Percentiles rank a stretch among this genome's conserved stretches.
These are phyloP conservation scores for Chamaecrista fasciculata DNA, from an alignment of 306 rosid genomes.

Conservation along the genomic window DNA sequence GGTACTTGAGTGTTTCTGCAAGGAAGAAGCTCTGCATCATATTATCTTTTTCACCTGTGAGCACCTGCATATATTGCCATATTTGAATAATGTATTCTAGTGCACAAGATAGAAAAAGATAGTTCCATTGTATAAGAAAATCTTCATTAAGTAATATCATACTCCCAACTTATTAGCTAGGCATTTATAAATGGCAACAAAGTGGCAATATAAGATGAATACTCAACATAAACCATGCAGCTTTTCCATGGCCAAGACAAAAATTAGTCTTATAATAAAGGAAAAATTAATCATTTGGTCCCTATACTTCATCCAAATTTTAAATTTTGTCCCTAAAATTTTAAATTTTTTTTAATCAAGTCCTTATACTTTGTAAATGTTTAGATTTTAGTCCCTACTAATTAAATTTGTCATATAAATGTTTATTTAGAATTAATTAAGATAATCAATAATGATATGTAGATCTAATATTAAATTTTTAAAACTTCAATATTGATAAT, in stretches of 20 bases:
- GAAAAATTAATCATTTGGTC: no score
- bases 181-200: background rate
- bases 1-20: conserved; percentile 63
- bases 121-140: conserved; percentile 7
- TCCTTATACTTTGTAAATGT: no score
- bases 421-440: no score
- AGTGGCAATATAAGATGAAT: conserved; percentile 7
- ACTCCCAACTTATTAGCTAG: conserved; percentile 9
- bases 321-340: no score
- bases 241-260: conserved; percentile 21
- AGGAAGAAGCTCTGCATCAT: conserved; percentile 76
- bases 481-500: no score
- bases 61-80: conserved; percentile 40
- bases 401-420: no score
- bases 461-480: no score
- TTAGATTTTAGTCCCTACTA: no score
- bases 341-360: no score
- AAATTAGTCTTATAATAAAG: conserved; percentile 17
- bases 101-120: conserved; percentile 18
- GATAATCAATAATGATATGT: no score
- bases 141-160: conserved; percentile 11
- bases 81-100: conserved; percentile 17
- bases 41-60: conserved; percentile 44
- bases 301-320: no score
- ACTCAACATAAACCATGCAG: conserved; percentile 10